These are phyloP conservation scores for Citrus hindsii DNA, from an alignment of 345 rosid species.

Conservation along the genomic window DNA sequence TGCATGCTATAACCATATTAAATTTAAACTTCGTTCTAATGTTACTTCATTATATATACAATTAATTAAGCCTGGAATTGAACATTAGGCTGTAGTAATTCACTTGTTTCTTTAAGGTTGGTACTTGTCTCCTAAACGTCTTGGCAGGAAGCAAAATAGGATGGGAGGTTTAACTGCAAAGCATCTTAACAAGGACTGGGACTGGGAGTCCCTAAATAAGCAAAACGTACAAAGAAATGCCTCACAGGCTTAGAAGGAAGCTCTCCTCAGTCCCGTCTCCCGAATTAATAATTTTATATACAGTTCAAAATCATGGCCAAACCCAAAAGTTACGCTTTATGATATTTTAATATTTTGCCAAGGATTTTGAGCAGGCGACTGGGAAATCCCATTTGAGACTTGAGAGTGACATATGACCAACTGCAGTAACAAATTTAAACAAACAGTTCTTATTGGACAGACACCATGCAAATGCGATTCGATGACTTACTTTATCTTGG, in stretches of 20 bases:
- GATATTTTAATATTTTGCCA: neutral
- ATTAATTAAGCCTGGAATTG: neutral
- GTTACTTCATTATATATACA: too few species aligned
- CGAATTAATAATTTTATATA: neutral
- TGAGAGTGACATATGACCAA: constrained; percentile 13
- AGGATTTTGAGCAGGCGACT: neutral
- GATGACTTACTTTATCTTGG: neutral
- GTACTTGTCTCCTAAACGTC: neutral
- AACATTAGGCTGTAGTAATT: neutral
- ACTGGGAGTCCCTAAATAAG: neutral
- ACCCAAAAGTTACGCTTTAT: neutral
- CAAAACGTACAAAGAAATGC: constrained; percentile 14
- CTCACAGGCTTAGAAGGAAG: constrained; percentile 19
- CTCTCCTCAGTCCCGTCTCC: neutral
- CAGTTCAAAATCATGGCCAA: neutral
- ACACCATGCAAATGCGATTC: neutral
- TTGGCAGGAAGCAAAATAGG: constrained; percentile 8
- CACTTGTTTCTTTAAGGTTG: constrained; percentile 12
- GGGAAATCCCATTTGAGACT: neutral
- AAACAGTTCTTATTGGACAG: neutral
- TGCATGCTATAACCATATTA: neutral
- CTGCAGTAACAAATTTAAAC: neutral
- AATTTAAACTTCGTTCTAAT: neutral
- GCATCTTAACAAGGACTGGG: constrained; percentile 13
- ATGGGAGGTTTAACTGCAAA: constrained; percentile 7